Evolutionary conservation across 805 yeast species (phyloP).

Genomic region (Nakazawaea wyomingensis): DNA sequence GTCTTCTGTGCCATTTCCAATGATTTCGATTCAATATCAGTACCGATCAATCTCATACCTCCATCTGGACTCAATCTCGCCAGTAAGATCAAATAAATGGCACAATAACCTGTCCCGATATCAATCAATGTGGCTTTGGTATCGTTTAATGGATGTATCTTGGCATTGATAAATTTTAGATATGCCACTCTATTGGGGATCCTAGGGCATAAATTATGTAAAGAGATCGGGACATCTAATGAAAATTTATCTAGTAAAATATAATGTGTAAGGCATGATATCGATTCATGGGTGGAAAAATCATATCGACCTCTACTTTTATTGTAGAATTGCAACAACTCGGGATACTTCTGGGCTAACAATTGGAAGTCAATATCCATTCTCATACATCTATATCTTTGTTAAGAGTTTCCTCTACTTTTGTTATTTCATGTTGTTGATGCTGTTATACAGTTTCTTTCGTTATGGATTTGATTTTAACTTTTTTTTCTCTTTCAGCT

Average conservation of each 20-base stretch:
- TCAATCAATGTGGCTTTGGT: too few relatives aligned
- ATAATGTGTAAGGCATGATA: slow-evolving; percentile 18
- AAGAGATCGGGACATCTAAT: slow-evolving; percentile 15
- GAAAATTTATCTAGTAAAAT: slow-evolving; percentile 17
- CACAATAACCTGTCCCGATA: slow-evolving; percentile 46
- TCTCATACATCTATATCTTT: too few relatives aligned
- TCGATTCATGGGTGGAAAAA: slow-evolving; percentile 19
- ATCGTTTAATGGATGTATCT: too few relatives aligned
- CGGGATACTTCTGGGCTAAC: slow-evolving; percentile 16
- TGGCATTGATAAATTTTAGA: slow-evolving; percentile 18
- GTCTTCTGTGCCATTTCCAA: slow-evolving; percentile 24
- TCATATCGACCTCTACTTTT: slow-evolving; percentile 14
- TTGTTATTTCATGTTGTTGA: too few relatives aligned
- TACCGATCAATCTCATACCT: slow-evolving; percentile 34
- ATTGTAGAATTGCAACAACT: slow-evolving; percentile 15
- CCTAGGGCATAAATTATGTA: slow-evolving; percentile 26
- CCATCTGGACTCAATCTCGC: slow-evolving; percentile 15
- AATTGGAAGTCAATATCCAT: slow-evolving; percentile 14
- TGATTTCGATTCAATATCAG: slow-evolving; percentile 36
- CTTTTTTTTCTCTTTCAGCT: background rate
- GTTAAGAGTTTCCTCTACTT: too few relatives aligned
- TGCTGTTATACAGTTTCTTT: too few relatives aligned
- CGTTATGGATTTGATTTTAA: too few relatives aligned
- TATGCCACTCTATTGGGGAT: slow-evolving; percentile 26
- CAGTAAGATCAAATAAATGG: slow-evolving; percentile 39